A percentile compares a stretch with the other conserved stretches of the same genome.
Conservation (phyloP, 2,329 filamentous ascomycete species). For the Neofusicoccum umdonicola region DNA sequence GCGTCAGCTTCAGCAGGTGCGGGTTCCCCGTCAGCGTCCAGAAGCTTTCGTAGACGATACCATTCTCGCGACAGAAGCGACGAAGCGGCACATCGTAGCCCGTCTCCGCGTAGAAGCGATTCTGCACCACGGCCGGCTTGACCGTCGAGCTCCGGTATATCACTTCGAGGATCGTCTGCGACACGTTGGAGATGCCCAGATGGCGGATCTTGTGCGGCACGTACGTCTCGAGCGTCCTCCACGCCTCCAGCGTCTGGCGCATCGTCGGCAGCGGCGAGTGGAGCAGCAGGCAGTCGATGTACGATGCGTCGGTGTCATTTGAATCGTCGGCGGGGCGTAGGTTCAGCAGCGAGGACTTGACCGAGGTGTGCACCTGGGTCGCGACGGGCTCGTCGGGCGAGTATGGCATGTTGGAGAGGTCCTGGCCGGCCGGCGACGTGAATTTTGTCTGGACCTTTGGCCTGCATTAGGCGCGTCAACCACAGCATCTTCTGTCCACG, state of each 20-base stretch:
- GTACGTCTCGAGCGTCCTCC: constrained; percentile 64
- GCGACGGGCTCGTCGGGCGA: constrained; percentile 55
- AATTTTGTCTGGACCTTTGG: constrained; percentile 78
- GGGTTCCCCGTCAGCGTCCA: constrained; percentile 63
- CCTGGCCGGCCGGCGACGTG: constrained; percentile 64
- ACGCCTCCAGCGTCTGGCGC: constrained; percentile 60
- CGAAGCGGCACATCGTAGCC: constrained; percentile 61
- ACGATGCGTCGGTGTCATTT: constrained; percentile 43
- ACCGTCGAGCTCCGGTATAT: constrained; percentile 50
- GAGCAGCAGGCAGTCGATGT: constrained; percentile 59
- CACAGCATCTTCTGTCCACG: neutral
- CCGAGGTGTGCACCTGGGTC: constrained; percentile 65
- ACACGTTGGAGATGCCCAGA: constrained; percentile 75
- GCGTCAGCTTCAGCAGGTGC: constrained; percentile 44
- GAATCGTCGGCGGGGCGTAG: constrained; percentile 43
- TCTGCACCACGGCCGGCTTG: constrained; percentile 68
- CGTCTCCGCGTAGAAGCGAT: constrained; percentile 65
- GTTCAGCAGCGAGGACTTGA: constrained; percentile 65
- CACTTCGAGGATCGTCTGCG: constrained; percentile 54
- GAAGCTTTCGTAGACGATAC: constrained; percentile 59
- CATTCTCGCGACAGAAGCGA: constrained; percentile 51
- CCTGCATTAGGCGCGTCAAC: neutral
- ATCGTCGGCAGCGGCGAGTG: constrained; percentile 56
- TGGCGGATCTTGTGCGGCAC: constrained; percentile 61
- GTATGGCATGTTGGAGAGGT: constrained; percentile 61